Evolutionary conservation across 257 asterid genomes (phyloP), one percentile per base, ranked within the genome.

Genomic region (Linaria vulgaris): DNA sequence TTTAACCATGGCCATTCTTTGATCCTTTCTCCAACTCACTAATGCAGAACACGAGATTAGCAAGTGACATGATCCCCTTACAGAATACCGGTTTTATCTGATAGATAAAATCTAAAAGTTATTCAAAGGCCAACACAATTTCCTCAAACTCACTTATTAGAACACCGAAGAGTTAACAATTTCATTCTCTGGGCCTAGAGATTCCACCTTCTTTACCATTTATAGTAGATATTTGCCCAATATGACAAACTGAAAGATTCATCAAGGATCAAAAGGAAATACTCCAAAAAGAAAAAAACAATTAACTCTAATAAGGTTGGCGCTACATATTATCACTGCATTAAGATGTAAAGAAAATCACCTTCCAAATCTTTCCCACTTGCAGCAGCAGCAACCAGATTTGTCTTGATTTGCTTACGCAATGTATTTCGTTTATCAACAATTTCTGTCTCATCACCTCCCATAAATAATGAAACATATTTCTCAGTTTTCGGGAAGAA

Each of bases 321-420:
- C 16, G n/a, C 15, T 6, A 23, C 1, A 24, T 3, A 14, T 56
- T 56, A 56, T 56, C 20, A 56, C 62, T 16, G 13, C 25, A 56
- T 15, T 31, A 15, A 34, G 34, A 23, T 56, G 17, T 23, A 56
- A 19, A 55, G 12, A 47, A 11, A 57, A 39, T 78, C n/a, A 91
- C 99, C 99, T 89, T 94, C 99, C 86, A 94, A 67, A 61, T 94
- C 97, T 85, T 90, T 94, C 67, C 99, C 97, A 81, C 85, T 90
- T 57, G 99, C 94, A 16, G 96, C 97, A 61, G 97, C 99, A 58
- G 88, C 85, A 74, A 85, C 61, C 71, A 85, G 71, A 54, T 85
- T 94, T 55, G 83, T 96, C 80, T 90, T 89, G 63, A 92, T 87
- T 77, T 78, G 78, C 70, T 79, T 72, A 5, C 99, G 94, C 61